These are phyloP conservation scores for Tieghemiomyces parasiticus DNA, from an alignment of 192 early-diverging fungal genomes.

Conservation along the genomic window DNA sequence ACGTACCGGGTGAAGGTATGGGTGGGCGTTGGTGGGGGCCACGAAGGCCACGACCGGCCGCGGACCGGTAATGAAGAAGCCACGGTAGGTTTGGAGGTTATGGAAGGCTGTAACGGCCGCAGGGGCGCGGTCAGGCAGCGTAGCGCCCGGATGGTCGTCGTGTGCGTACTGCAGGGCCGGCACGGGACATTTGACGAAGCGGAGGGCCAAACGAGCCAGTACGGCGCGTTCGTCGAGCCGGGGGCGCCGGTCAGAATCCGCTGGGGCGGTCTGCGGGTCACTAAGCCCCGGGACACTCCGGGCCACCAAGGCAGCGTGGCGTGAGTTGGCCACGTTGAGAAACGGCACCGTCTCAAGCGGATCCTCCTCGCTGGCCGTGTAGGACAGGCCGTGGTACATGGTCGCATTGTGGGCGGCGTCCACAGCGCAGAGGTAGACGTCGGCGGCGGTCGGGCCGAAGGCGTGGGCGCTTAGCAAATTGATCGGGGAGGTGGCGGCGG, in stretches of 20 bases:
- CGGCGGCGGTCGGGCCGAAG: background rate
- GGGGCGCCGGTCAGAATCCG: background rate
- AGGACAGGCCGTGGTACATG: background rate
- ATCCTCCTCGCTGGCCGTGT: background rate
- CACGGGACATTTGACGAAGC: background rate
- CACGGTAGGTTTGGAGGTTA: background rate
- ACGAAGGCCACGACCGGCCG: background rate
- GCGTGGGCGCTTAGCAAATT: background rate
- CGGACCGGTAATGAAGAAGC: background rate
- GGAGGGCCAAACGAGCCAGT: background rate
- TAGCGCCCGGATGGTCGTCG: no score
- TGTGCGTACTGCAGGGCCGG: no score
- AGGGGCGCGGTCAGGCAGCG: background rate
- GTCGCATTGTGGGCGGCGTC: background rate
- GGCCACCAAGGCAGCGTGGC: no score
- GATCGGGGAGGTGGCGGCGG: conserved; percentile 5
- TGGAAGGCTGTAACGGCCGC: background rate
- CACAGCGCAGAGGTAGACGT: background rate
- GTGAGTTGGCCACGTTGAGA: background rate
- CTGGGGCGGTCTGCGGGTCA: conserved; percentile 16
- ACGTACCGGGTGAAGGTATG: conserved; percentile 1
- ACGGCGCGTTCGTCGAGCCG: background rate
- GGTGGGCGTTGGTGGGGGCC: background rate
- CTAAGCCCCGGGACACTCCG: no score
- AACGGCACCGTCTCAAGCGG: background rate